A percentile compares a stretch with the other conserved stretches of the same genome.
phyloP scores from a whole-genome alignment of 257 asterid species.

The Salvia hispanica region DNA sequence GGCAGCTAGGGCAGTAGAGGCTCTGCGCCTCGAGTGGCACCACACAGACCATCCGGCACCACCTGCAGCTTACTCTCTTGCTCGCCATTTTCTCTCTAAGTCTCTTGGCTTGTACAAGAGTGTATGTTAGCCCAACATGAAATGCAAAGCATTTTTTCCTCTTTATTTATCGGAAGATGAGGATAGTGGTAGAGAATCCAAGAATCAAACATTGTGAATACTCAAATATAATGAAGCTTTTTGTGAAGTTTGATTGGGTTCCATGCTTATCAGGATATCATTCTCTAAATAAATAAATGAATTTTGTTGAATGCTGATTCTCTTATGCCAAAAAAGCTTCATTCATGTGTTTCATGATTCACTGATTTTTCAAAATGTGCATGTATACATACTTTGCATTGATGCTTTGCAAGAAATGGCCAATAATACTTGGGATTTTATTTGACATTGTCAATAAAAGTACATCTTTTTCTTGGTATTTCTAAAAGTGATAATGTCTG shows the following conservation, averaged over 20 bases:
- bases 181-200: conserved; percentile 34
- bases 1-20: conserved; percentile 53
- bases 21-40: conserved; percentile 46
- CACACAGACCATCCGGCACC: conserved; percentile 48
- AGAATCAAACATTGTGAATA: background rate
- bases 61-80: conserved; percentile 49
- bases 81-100: conserved; percentile 42
- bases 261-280: background rate
- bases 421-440: no score
- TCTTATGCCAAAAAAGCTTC: background rate
- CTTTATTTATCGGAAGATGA: conserved; percentile 13
- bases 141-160: background rate
- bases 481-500: no score
- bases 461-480: no score
- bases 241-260: background rate
- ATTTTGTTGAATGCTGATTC: background rate
- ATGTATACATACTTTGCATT: background rate
- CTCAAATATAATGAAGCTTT: background rate
- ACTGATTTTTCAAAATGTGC: background rate
- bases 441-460: no score
- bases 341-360: background rate
- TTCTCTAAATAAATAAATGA: background rate
- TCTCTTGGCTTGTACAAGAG: background rate
- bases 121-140: no score
- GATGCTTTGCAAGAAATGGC: no score